phyloP scores from a whole-genome alignment of 2,329 filamentous ascomycete genomes.

The Epichloe scottii region DNA sequence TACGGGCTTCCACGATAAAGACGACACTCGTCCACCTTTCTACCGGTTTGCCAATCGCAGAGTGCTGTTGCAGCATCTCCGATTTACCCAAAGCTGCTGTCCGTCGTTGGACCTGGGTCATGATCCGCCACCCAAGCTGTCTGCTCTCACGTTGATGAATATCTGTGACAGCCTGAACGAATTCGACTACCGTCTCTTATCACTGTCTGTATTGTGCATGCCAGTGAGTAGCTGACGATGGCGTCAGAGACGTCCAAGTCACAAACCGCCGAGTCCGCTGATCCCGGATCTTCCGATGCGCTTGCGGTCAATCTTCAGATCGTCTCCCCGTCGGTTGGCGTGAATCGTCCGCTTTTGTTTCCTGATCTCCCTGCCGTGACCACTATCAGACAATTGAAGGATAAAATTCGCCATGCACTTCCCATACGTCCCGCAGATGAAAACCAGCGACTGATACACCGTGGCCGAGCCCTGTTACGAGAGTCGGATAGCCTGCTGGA shows the following conservation, averaged over 20 bases:
- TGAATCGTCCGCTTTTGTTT: conserved; percentile 38
- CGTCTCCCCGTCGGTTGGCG: conserved; percentile 44
- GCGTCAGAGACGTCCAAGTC: conserved; percentile 23
- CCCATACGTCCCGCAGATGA: conserved; percentile 38
- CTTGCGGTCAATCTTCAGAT: conserved; percentile 43
- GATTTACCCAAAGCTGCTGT: neutral
- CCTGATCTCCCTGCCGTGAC: conserved; percentile 34
- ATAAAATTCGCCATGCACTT: conserved; percentile 40
- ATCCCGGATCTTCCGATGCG: conserved; percentile 14
- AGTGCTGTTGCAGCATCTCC: neutral
- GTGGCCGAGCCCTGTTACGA: conserved; percentile 41
- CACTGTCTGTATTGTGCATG: neutral
- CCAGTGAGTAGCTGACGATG: conserved; percentile 19
- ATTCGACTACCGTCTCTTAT: neutral
- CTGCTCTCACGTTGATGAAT: neutral
- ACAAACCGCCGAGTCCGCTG: conserved; percentile 12
- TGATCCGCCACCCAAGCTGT: neutral
- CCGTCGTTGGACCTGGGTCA: neutral
- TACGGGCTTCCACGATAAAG: neutral
- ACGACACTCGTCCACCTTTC: neutral
- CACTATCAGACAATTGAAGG: conserved; percentile 45
- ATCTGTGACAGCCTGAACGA: neutral
- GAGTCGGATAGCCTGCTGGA: conserved; percentile 44
- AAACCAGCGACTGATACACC: conserved; percentile 47
- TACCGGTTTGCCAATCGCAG: too few relatives aligned